Conservation (phyloP, 2,329 filamentous ascomycete genomes). For the Xylariaceae sp. region DNA sequence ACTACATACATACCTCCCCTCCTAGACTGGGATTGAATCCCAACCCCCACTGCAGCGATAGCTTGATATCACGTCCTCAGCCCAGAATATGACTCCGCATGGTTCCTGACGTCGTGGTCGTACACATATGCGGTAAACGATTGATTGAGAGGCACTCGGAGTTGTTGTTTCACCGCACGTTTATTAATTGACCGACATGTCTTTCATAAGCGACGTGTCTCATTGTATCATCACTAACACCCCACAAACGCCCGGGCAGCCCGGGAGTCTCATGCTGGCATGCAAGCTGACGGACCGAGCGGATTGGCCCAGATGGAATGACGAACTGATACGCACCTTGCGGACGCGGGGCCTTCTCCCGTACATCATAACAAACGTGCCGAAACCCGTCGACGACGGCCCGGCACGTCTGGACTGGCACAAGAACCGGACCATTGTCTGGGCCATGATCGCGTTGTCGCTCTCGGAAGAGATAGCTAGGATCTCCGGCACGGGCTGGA, state of each 20-base stretch:
- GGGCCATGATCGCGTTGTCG: slow-evolving; percentile 18
- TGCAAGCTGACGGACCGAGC: slow-evolving; percentile 9
- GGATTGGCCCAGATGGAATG: slow-evolving; percentile 21
- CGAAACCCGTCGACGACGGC: slow-evolving; percentile 8
- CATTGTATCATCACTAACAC: neutral
- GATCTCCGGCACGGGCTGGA: slow-evolving; percentile 11
- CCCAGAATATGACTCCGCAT: too few species aligned
- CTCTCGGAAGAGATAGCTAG: slow-evolving; percentile 16
- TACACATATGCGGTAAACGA: too few species aligned
- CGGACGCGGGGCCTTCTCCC: slow-evolving; percentile 13
- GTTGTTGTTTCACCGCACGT: too few species aligned
- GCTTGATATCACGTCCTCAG: too few species aligned
- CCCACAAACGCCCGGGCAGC: neutral
- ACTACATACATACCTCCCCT: too few species aligned
- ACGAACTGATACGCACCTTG: slow-evolving; percentile 18
- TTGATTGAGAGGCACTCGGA: too few species aligned
- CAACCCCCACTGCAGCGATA: too few species aligned
- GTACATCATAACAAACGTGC: slow-evolving; percentile 16
- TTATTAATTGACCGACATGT: neutral
- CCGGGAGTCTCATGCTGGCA: neutral
- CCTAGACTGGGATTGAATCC: too few species aligned
- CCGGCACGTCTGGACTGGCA: slow-evolving; percentile 14
- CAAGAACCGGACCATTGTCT: slow-evolving; percentile 13
- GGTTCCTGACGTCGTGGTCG: too few species aligned
- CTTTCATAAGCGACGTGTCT: neutral